phyloP scores from a whole-genome alignment of 495 filamentous ascomycete species.

The Neurospora sp. region DNA sequence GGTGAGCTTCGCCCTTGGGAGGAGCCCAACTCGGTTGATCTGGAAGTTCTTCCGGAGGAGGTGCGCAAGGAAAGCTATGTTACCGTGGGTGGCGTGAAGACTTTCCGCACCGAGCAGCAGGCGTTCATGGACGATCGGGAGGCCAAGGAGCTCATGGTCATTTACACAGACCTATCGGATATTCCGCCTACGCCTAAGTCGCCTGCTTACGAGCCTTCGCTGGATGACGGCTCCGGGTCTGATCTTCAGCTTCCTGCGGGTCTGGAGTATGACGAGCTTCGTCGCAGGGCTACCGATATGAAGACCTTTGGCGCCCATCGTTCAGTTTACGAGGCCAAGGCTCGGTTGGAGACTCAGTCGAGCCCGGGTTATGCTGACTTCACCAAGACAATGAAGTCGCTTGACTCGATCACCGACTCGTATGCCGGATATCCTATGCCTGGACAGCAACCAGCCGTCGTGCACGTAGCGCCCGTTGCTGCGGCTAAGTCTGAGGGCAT shows the following conservation, averaged over 20 bases:
- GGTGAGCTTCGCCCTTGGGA: constrained; percentile 43
- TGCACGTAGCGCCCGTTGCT: background rate
- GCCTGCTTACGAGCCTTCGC: constrained; percentile 34
- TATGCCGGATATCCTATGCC: constrained; percentile 4
- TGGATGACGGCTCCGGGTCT: constrained; percentile 1
- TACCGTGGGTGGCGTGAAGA: constrained; percentile 52
- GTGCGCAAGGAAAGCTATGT: constrained; percentile 46
- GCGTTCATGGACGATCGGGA: constrained; percentile 63
- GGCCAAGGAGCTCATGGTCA: constrained; percentile 68
- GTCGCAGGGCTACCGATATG: constrained; percentile 14
- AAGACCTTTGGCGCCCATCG: constrained; percentile 6
- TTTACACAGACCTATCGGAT: constrained; percentile 64
- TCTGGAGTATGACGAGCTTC: constrained; percentile 22
- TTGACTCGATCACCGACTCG: constrained; percentile 11
- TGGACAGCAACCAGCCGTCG: background rate
- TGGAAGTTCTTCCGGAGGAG: constrained; percentile 37
- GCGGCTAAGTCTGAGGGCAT: background rate
- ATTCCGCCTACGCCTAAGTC: constrained; percentile 72
- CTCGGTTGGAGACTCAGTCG: constrained; percentile 9
- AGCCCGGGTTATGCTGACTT: constrained; percentile 17
- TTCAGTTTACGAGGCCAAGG: constrained; percentile 9
- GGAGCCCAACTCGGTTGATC: constrained; percentile 41
- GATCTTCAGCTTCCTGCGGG: constrained; percentile 9
- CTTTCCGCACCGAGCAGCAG: constrained; percentile 54
- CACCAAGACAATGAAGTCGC: constrained; percentile 10